phyloP scores from a whole-genome alignment of 352 stramenopile species.

The Thalassiosira pacifica region DNA sequence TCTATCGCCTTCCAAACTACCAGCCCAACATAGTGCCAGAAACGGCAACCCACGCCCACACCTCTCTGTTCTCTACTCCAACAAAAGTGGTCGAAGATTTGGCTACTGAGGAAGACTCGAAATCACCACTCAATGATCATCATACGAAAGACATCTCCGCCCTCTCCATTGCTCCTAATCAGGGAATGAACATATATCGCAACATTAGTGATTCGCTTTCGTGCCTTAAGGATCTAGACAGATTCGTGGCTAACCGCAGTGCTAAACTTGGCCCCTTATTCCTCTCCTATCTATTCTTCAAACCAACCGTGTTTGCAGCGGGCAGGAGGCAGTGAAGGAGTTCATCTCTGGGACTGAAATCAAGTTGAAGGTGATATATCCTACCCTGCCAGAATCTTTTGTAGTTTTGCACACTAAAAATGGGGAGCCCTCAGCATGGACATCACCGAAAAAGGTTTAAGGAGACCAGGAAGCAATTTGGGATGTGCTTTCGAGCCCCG shows the following conservation, averaged over 20 bases:
- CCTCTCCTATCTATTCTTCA: conserved; percentile 45
- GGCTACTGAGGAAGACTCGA: no score
- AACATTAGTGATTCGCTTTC: conserved; percentile 26
- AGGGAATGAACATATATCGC: conserved; percentile 20
- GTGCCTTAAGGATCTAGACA: conserved; percentile 10
- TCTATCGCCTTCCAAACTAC: no score
- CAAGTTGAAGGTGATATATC: conserved; percentile 35
- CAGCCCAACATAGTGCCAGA: no score
- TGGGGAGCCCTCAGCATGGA: conserved; percentile 51
- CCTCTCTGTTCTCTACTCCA: no score
- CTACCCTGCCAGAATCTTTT: conserved; percentile 20
- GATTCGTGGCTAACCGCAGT: conserved; percentile 22
- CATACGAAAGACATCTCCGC: conserved; percentile 1
- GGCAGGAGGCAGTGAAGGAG: conserved; percentile 40
- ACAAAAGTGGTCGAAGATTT: no score
- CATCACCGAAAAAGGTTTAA: conserved; percentile 30
- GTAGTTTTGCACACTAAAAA: conserved; percentile 40
- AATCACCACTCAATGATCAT: no score
- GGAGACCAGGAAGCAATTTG: conserved; percentile 28
- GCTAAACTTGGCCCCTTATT: conserved; percentile 38
- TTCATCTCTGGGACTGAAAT: conserved; percentile 39
- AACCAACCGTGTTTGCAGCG: conserved; percentile 31
- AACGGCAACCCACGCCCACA: no score
- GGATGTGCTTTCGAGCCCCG: conserved; percentile 32
- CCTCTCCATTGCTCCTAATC: conserved; percentile 18